A percentile compares a stretch with the other conserved stretches of the same genome.
phyloP scores from a whole-genome alignment of 805 yeast genomes.

The Ogataea degrootiae region DNA sequence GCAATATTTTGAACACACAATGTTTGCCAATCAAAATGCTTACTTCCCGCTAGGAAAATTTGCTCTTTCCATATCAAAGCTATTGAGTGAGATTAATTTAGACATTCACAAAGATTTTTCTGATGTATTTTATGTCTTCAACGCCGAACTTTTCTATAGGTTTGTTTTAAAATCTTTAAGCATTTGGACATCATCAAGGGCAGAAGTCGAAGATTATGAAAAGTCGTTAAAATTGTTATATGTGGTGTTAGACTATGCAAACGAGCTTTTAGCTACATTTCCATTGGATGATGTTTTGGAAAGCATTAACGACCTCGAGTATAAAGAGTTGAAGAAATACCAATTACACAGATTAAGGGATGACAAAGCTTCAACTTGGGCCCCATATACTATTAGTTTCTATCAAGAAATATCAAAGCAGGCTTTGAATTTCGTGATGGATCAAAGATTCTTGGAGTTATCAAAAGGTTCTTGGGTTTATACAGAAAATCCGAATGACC shows the following conservation, averaged over 20 bases:
- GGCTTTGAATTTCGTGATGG: constrained; percentile 65
- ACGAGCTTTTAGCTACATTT: constrained; percentile 15
- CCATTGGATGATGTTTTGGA: constrained; percentile 43
- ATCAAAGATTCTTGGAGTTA: constrained; percentile 66
- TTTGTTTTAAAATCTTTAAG: constrained; percentile 54
- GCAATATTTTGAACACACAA: constrained; percentile 55
- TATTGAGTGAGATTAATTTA: constrained; percentile 14
- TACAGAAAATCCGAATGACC: constrained; percentile 46
- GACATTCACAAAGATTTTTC: constrained; percentile 34
- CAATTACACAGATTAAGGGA: constrained; percentile 46
- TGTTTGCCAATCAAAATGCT: constrained; percentile 50
- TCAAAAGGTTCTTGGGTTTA: constrained; percentile 81
- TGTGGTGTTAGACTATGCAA: constrained; percentile 28
- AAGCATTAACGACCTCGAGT: constrained; percentile 37
- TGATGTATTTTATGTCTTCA: constrained; percentile 41
- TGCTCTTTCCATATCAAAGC: constrained; percentile 29
- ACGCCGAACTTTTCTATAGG: constrained; percentile 47
- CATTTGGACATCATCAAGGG: constrained; percentile 62
- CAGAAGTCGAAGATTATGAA: constrained; percentile 47
- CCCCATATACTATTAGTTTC: constrained; percentile 41
- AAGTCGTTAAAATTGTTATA: constrained; percentile 44
- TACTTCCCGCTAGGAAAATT: constrained; percentile 47
- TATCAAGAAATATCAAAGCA: constrained; percentile 47
- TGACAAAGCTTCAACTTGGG: constrained; percentile 39
- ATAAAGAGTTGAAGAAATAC: constrained; percentile 45